These are phyloP conservation scores for Endotrypanum monterogeii DNA, from an alignment of 208 protist species.

Conservation along the genomic window DNA sequence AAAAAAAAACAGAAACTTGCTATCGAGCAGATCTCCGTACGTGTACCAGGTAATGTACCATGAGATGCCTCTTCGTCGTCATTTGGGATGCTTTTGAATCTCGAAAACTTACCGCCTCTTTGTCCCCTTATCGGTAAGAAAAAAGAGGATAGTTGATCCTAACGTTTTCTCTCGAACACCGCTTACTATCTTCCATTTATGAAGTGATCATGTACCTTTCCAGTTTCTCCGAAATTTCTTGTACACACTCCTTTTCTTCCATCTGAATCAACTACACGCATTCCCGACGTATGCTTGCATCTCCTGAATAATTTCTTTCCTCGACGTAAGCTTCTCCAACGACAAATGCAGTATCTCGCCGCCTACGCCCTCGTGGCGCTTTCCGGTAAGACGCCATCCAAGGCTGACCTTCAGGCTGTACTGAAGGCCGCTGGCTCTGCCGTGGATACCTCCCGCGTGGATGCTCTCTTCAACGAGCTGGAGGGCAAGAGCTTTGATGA, in stretches of 20 bases:
- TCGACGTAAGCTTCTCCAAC: conserved; percentile 5
- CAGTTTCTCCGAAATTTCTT: too few relatives aligned
- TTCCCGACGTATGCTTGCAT: not conserved
- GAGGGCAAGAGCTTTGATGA: conserved; percentile 93
- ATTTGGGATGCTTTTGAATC: not conserved
- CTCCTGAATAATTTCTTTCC: not conserved
- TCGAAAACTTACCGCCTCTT: not conserved
- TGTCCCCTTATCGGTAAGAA: too few relatives aligned
- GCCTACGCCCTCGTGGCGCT: conserved; percentile 91
- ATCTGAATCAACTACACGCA: not conserved
- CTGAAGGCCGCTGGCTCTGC: conserved; percentile 87
- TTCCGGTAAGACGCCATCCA: conserved; percentile 79
- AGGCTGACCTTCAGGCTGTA: conserved; percentile 87
- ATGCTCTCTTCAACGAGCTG: conserved; percentile 78
- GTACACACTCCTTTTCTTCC: not conserved
- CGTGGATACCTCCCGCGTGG: conserved; percentile 69
- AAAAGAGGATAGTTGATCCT: not conserved
- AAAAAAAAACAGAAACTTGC: not conserved
- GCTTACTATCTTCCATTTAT: not conserved
- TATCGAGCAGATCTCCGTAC: not conserved
- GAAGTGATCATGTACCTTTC: too few relatives aligned
- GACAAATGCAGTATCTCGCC: conserved; percentile 92
- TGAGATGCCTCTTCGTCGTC: not conserved
- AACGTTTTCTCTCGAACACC: not conserved
- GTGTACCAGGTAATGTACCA: not conserved